Evolutionary conservation across 2,329 filamentous ascomycete species (phyloP), one percentile per base, ranked within the genome.

Genomic region (Curvularia eragrostidis): DNA sequence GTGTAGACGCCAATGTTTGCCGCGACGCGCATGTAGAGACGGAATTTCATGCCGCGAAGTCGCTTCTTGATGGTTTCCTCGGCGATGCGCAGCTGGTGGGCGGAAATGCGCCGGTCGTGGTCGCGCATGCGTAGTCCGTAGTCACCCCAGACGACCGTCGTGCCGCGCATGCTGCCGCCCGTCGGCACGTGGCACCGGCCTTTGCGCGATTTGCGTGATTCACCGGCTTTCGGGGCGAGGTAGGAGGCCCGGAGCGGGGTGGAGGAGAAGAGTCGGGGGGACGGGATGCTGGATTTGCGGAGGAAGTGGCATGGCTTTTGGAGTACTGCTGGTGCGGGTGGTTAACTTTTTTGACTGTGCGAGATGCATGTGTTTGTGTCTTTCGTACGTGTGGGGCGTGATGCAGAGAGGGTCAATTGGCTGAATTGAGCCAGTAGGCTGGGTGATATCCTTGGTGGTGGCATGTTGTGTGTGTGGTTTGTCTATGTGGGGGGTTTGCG

Each of bases 1-100:
- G 92, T 89, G 78, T 95, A 99, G 21, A 99, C 96, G 74, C 94
- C 95, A 66, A 98, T 90, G 74, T 96, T 97, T 64, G 93, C 95
- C 69, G 87, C 88, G 51, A 98, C 89, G 62, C 95, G 87, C 81
- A 92, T 96, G 81, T 96, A 99, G 46, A 99, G 78, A 54, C 92
- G 88, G 78, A 96, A 99, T 73, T 93, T 92, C 84, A 96, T 89
- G 44, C 95, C 95, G 81, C 95, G 86, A 46, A 99, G 82, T 61
- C 94, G 85, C 71, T 87, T 87, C 77, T 92, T 94, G 78, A 99
- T 98, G 2, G 94, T 95, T 68, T 97, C 93, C 75, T 97, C 93
- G 61, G 92, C 95, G 73, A 92, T 89, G 80, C 93, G 93, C 63
- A 99, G 85, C 69, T 96, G 91, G 65, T 87, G 82, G 23, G 95